Base-by-base conservation (phyloP, 352 stramenopile genomes). In the Globisporangium canariense region DNA sequence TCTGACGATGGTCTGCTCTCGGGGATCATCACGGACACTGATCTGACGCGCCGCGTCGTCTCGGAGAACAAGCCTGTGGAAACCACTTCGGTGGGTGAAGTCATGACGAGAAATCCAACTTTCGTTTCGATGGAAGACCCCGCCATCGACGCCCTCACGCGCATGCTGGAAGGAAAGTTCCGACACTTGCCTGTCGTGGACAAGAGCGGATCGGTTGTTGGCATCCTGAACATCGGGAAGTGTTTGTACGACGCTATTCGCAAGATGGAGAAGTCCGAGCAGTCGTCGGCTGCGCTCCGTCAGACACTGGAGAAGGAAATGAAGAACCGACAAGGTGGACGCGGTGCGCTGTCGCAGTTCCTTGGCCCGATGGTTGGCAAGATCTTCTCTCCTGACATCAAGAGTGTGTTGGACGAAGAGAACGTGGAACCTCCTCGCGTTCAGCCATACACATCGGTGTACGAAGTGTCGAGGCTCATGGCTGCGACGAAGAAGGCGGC, bases 161-260 rank as follows among this genome's bases (percentile, higher is more conserved):
- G 55, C 16, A 96, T 96, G 88, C 64, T 96, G 16, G 86, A 94
- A 66, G 88, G 88, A 32, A 93, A 93, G 47, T 96, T 96, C 66
- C 86, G 88, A 36, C 88, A 96, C 56, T 63, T 95, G 47, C 89
- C 89, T 10, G 89, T 96, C 11, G 81, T 95, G 1, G 86, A 95
- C 54, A 81, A 76, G 52, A 73, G 79, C 22, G 89, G 87, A 0
- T 86, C 83, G 1, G 94, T 99, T 5, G 93, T 98, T 6, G 97
- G 97, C 11, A 89, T 99, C 46, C 72, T 99, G 22, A 97, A 98
- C 77, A 99, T 99, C 76, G 96, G 94, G 11, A 99, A 99, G 73
- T 99, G 97, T 66, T 65, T 99, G 62, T 98, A 99, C 79, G 97
- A 99, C 78, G 97, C 97, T 3, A 99, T 99, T 59, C 83, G 81